A percentile compares a stretch with the other conserved stretches of the same genome.
Conservation (phyloP, 768 basidiomycete species). For the Podaxis sp. region DNA sequence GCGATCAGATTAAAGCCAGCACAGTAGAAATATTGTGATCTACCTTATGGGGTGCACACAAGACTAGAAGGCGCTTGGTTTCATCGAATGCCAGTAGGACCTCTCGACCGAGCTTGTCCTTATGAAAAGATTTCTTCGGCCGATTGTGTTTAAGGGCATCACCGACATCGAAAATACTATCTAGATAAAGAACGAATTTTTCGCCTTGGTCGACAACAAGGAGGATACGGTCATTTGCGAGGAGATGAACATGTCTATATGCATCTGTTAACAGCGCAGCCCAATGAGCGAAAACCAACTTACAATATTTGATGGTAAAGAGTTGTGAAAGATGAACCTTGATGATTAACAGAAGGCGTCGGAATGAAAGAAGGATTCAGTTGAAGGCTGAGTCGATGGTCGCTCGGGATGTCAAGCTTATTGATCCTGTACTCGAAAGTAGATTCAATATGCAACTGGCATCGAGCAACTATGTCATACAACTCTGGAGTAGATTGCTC, state of each 20-base stretch:
- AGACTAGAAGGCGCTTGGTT: slow-evolving; percentile 43
- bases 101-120: slow-evolving; percentile 46
- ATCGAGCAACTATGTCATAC: background rate
- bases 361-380: slow-evolving; percentile 33
- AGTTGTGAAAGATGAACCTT: slow-evolving; percentile 24
- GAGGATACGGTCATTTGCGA: slow-evolving; percentile 40
- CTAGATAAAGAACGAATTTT: slow-evolving; percentile 39
- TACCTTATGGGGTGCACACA: slow-evolving; percentile 46
- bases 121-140: slow-evolving; percentile 33
- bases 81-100: slow-evolving; percentile 54
- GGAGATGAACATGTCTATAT: slow-evolving; percentile 34
- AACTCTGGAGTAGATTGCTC: background rate
- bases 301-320: slow-evolving; percentile 31
- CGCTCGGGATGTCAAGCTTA: slow-evolving; percentile 31
- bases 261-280: slow-evolving; percentile 1
- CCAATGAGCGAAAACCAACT: slow-evolving; percentile 9
- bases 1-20: background rate
- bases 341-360: slow-evolving; percentile 22
- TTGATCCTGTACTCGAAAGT: slow-evolving; percentile 31
- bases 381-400: slow-evolving; percentile 36
- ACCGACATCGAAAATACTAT: slow-evolving; percentile 29
- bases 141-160: slow-evolving; percentile 26
- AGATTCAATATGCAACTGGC: slow-evolving; percentile 20
- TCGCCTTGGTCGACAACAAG: slow-evolving; percentile 37
- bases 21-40: background rate